phyloP scores from a whole-genome alignment of 306 rosid species.

The cucumber (Cucumis sativus) region Cucumber_9930_V3 NC_026657.2:31091001-31091500 shows the following conservation, averaged over 20 bases:
- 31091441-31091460: neutral
- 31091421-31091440: no score
- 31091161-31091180: neutral
- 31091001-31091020: neutral
- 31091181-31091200: neutral
- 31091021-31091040: slow-evolving; percentile 28
- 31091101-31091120: neutral
- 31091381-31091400: neutral
- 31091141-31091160: neutral
- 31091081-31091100: slow-evolving; percentile 1
- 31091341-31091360: neutral
- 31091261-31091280: slow-evolving; percentile 1
- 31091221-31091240: neutral
- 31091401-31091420: neutral
- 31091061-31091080: neutral
- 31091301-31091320: neutral
- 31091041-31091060: slow-evolving; percentile 35
- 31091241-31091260: neutral
- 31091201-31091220: neutral
- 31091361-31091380: neutral
- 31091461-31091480: neutral
- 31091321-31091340: neutral
- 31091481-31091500: neutral
- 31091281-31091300: neutral
- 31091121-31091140: neutral